Conservation (phyloP, 1,284 basidiomycete genomes). For the Irpex rosettiformis region DNA sequence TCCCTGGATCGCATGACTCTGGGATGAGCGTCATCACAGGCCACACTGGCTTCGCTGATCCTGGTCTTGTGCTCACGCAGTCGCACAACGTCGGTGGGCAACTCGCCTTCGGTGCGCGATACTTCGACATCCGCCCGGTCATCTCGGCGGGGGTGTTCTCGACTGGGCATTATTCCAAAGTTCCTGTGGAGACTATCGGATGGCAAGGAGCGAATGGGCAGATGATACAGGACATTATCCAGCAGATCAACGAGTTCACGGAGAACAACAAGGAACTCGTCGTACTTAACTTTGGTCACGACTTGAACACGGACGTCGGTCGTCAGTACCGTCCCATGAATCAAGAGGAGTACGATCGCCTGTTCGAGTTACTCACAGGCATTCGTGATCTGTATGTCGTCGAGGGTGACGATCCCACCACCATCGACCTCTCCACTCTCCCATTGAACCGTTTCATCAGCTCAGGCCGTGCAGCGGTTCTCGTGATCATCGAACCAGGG, state of each 20-base stretch:
- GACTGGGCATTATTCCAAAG: conserved; percentile 5
- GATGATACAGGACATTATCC: background rate
- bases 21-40: conserved; percentile 10
- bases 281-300: conserved; percentile 4
- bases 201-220: conserved; percentile 7
- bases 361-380: background rate
- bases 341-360: background rate
- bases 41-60: background rate
- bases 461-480: conserved; percentile 2
- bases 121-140: conserved; percentile 11
- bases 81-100: background rate
- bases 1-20: conserved; percentile 11
- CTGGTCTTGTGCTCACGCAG: conserved; percentile 3
- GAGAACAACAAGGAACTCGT: conserved; percentile 3
- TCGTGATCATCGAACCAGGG: background rate
- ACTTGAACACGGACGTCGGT: conserved; percentile 6
- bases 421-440: conserved; percentile 4
- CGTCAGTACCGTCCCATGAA: conserved; percentile 1
- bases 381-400: conserved; percentile 3
- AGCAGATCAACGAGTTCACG: conserved; percentile 9
- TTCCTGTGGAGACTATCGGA: background rate
- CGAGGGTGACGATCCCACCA: background rate
- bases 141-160: conserved; percentile 3
- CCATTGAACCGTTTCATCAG: conserved; percentile 5
- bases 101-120: conserved; percentile 8